These are phyloP conservation scores for Trichoderma koningii DNA, from an alignment of 2,329 filamentous ascomycete genomes.

Conservation along the genomic window DNA sequence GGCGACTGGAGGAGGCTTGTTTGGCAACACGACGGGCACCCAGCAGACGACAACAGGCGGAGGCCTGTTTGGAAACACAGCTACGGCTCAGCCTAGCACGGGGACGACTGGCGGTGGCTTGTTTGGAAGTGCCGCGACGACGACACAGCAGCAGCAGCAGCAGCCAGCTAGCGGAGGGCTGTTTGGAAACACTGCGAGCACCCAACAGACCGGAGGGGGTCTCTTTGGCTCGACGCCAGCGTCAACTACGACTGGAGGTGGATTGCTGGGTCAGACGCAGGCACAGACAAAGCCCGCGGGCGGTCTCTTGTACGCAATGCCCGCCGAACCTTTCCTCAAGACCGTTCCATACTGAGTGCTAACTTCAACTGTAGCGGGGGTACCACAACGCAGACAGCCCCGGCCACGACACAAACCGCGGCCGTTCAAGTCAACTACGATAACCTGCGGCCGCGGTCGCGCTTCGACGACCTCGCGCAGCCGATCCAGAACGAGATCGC, in stretches of 20 bases:
- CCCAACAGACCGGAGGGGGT: conserved; percentile 35
- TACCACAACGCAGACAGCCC: conserved; percentile 36
- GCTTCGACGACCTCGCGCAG: conserved; percentile 86
- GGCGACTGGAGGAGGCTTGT: conserved; percentile 35
- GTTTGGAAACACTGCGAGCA: conserved; percentile 33
- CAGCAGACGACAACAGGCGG: conserved; percentile 35
- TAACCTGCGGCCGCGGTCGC: conserved; percentile 81
- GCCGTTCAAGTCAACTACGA: conserved; percentile 78
- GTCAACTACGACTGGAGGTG: conserved; percentile 30
- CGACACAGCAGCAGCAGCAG: conserved; percentile 27
- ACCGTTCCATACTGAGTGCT: conserved; percentile 21
- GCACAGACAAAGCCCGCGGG: conserved; percentile 40
- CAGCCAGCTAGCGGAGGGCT: conserved; percentile 32
- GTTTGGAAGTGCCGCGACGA: conserved; percentile 31
- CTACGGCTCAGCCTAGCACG: conserved; percentile 31
- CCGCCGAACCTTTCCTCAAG: neutral
- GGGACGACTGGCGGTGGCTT: conserved; percentile 32
- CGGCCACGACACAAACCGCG: conserved; percentile 57
- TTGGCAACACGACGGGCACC: conserved; percentile 36
- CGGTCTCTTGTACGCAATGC: conserved; percentile 39
- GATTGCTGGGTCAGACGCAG: conserved; percentile 42
- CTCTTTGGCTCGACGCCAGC: conserved; percentile 37
- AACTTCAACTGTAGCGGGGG: conserved; percentile 35
- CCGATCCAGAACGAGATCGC: conserved; percentile 78
- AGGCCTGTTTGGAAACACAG: conserved; percentile 39